These are phyloP conservation scores for Tolypocladium ophioglossoides DNA, from an alignment of 2,329 filamentous ascomycete genomes.

Conservation along the genomic window DNA sequence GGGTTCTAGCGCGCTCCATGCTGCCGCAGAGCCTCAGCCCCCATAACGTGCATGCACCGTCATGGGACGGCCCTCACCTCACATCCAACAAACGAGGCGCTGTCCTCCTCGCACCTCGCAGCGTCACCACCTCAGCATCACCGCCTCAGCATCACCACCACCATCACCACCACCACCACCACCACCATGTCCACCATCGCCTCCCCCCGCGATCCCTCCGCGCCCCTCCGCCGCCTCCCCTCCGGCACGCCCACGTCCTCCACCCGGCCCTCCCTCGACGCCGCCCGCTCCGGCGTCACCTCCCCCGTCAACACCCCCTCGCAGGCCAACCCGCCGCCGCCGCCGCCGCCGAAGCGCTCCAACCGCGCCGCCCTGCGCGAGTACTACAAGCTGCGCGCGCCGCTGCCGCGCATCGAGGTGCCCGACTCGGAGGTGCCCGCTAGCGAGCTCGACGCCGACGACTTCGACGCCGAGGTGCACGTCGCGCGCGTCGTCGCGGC, in stretches of 20 bases:
- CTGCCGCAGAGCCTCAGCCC: neutral
- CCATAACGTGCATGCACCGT: neutral
- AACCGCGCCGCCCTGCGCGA: slow-evolving; percentile 85
- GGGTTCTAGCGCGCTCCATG: neutral
- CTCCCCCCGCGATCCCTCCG: slow-evolving; percentile 47
- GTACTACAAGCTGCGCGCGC: slow-evolving; percentile 70
- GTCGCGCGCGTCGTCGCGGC: slow-evolving; percentile 50
- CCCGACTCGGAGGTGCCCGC: slow-evolving; percentile 46
- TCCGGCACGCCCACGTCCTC: slow-evolving; percentile 59
- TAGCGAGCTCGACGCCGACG: slow-evolving; percentile 61
- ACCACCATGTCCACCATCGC: slow-evolving; percentile 53
- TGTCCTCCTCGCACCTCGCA: neutral
- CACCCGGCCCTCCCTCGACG: slow-evolving; percentile 62
- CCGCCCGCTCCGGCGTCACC: slow-evolving; percentile 45
- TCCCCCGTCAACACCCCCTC: slow-evolving; percentile 31
- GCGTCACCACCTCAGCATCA: neutral
- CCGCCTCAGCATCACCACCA: neutral
- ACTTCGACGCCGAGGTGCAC: slow-evolving; percentile 64
- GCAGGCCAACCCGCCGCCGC: slow-evolving; percentile 24
- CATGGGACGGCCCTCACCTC: neutral
- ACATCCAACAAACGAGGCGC: neutral
- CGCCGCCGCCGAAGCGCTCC: slow-evolving; percentile 33
- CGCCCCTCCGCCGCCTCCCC: slow-evolving; percentile 47
- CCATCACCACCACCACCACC: slow-evolving; percentile 53
- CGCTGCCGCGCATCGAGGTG: slow-evolving; percentile 31